phyloP scores from a whole-genome alignment of 1,284 basidiomycete genomes.

The Pyrrhoderma lamaoense region DNA sequence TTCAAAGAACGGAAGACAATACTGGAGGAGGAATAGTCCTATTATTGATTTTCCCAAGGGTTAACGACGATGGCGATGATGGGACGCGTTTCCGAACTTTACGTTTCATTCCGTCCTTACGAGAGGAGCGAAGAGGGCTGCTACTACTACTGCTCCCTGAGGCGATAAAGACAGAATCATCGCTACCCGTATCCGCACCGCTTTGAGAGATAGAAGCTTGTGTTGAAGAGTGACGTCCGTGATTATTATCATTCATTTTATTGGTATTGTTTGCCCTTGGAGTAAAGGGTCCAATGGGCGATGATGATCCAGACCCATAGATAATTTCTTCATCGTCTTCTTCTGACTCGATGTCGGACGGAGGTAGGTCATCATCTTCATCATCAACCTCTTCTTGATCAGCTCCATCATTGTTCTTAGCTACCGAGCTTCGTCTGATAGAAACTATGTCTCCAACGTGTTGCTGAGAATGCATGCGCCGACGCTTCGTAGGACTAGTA shows the following conservation, averaged over 20 bases:
- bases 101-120: too few species aligned
- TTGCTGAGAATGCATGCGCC: not conserved
- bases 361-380: conserved; percentile 10
- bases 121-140: too few species aligned
- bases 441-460: too few species aligned
- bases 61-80: too few species aligned
- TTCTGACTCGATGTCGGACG: conserved; percentile 15
- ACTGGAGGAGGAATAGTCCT: too few species aligned
- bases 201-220: too few species aligned
- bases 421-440: not conserved
- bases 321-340: conserved; percentile 6
- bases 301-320: conserved; percentile 8
- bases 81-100: too few species aligned
- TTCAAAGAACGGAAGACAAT: too few species aligned
- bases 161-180: conserved; percentile 3
- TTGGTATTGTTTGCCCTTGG: conserved; percentile 1
- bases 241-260: too few species aligned
- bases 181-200: conserved; percentile 11
- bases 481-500: conserved; percentile 1
- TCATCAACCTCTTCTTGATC: not conserved
- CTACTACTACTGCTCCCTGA: conserved; percentile 6
- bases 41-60: too few species aligned
- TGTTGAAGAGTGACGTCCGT: too few species aligned
- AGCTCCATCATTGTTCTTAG: not conserved
- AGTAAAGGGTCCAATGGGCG: conserved; percentile 15